These are phyloP conservation scores for Tremella mesenterica DNA, from an alignment of 768 basidiomycete genomes.

Conservation along the genomic window DNA sequence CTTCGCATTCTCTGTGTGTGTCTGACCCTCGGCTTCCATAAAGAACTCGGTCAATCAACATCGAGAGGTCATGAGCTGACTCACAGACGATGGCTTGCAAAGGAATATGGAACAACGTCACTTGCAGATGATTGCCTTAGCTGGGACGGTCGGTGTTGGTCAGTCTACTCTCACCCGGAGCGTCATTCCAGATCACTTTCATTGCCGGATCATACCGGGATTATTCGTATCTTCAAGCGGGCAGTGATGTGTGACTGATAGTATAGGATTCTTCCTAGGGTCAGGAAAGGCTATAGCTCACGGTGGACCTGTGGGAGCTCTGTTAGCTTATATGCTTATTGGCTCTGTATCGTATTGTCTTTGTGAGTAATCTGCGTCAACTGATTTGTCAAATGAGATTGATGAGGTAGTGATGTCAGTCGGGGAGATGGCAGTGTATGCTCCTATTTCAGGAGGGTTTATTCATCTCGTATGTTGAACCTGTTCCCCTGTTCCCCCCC, in stretches of 20 bases:
- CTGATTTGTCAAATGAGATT: slow-evolving; percentile 51
- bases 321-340: slow-evolving; percentile 16
- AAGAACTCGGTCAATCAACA: too few relatives aligned
- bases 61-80: neutral
- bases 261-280: slow-evolving; percentile 20
- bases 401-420: slow-evolving; percentile 53
- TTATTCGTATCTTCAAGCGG: neutral
- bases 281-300: slow-evolving; percentile 24
- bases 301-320: slow-evolving; percentile 24
- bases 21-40: too few relatives aligned
- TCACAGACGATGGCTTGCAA: slow-evolving; percentile 55
- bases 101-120: slow-evolving; percentile 48
- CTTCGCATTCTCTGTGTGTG: too few relatives aligned
- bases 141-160: slow-evolving; percentile 18
- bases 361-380: slow-evolving; percentile 10
- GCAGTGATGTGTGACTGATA: too few relatives aligned
- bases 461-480: slow-evolving; percentile 46
- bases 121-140: slow-evolving; percentile 29
- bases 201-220: neutral
- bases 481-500: too few relatives aligned
- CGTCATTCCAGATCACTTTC: slow-evolving; percentile 37
- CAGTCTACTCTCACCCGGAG: slow-evolving; percentile 14
- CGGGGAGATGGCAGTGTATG: slow-evolving; percentile 72
- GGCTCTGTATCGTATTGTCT: slow-evolving; percentile 20
- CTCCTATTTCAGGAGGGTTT: slow-evolving; percentile 61